Conservation (phyloP, 768 basidiomycete genomes). For the Agrocybe praecox region DNA sequence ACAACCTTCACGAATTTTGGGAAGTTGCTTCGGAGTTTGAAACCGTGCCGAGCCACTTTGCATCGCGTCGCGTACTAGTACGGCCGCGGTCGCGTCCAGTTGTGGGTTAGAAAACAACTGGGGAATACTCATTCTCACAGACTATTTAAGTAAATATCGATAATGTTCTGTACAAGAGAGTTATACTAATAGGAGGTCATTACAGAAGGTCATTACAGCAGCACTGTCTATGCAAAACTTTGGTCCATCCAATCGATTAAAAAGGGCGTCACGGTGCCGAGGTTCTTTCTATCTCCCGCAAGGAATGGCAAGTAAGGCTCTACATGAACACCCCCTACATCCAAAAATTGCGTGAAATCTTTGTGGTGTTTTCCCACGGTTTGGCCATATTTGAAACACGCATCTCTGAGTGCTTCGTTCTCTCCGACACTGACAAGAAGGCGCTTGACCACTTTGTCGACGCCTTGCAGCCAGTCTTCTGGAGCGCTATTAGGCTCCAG, state of each 20-base stretch:
- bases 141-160: too few relatives aligned
- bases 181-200: too few relatives aligned
- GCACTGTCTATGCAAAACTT: neutral
- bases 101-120: too few relatives aligned
- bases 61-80: too few relatives aligned
- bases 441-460: conserved; percentile 24
- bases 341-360: conserved; percentile 9
- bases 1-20: neutral
- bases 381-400: conserved; percentile 17
- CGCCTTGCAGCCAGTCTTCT: conserved; percentile 25
- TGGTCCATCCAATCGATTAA: conserved; percentile 15
- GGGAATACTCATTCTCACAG: too few relatives aligned
- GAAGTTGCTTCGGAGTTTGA: neutral
- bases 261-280: conserved; percentile 1
- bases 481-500: conserved; percentile 22
- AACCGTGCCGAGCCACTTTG: neutral
- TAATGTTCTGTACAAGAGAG: too few relatives aligned
- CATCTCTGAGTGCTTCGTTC: conserved; percentile 24
- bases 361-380: conserved; percentile 9
- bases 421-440: conserved; percentile 28
- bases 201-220: neutral
- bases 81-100: too few relatives aligned
- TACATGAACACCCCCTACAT: conserved; percentile 15
- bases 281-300: neutral
- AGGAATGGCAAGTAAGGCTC: conserved; percentile 13